These are phyloP conservation scores for Dictyostelium capitatum DNA, from an alignment of 78 protist species.

Conservation along the genomic window DNA sequence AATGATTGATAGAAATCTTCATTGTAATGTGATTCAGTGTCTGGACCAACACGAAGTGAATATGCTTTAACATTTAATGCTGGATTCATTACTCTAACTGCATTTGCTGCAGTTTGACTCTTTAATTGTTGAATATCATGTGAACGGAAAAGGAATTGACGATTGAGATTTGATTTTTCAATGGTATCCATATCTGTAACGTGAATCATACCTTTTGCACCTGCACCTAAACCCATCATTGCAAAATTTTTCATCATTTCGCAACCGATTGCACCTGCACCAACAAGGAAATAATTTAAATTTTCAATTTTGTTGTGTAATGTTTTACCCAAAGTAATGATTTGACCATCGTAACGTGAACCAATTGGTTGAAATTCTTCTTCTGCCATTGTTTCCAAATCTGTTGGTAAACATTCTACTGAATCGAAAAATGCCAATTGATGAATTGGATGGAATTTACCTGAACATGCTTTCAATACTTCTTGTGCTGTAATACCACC, in stretches of 20 bases:
- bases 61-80: slow-evolving; percentile 84
- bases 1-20: slow-evolving; percentile 94
- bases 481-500: slow-evolving; percentile 97
- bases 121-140: slow-evolving; percentile 92
- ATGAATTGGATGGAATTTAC: slow-evolving; percentile 95
- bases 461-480: slow-evolving; percentile 97
- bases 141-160: slow-evolving; percentile 98
- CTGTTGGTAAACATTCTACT: slow-evolving; percentile 90
- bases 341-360: slow-evolving; percentile 96
- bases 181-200: slow-evolving; percentile 99
- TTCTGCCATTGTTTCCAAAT: slow-evolving; percentile 11
- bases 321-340: slow-evolving; percentile 92
- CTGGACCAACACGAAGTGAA: slow-evolving; percentile 91
- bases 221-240: slow-evolving; percentile 94
- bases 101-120: slow-evolving; percentile 95
- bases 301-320: slow-evolving; percentile 50
- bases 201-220: slow-evolving; percentile 70
- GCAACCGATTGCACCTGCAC: slow-evolving; percentile 99
- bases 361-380: slow-evolving; percentile 58
- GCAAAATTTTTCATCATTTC: slow-evolving; percentile 97
- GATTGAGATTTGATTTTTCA: slow-evolving; percentile 95
- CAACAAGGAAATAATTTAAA: slow-evolving; percentile 94
- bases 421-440: slow-evolving; percentile 94
- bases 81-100: slow-evolving; percentile 96
- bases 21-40: slow-evolving; percentile 94